Base-by-base conservation (phyloP, 768 basidiomycete species). In the Lentinula guzmanii region DNA sequence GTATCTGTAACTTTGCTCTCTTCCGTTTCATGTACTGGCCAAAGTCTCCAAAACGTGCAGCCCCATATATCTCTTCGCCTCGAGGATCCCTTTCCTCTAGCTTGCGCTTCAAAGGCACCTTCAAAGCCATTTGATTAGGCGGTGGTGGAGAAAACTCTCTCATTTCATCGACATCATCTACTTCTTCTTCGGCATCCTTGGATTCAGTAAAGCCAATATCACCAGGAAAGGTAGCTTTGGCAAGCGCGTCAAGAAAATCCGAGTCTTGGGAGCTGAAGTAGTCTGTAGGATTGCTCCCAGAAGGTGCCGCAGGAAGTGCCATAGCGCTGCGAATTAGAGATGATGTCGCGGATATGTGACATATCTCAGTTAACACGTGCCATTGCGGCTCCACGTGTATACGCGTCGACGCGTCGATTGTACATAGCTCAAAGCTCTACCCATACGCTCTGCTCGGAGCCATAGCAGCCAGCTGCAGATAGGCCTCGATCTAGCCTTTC, bases 21-120 rank as follows among this genome's bases (percentile, higher is more conserved):
- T 98, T 98, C 62, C 94, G 80, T 2, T 79, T 73, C 92, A 97
- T 93, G 69, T 97, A 98, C 68, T 95, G 87, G 0, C 90, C 91
- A 64, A 86, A 92, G 1, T 84, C 85, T 13, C 92, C 94, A 70
- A 95, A 98, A 39, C 78, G 82, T 34, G 89, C 84, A 2, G 90
- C 83, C 0, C 89, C 91, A 69, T 95, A 97, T 8, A 83, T 79
- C 24, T 79, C 76, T 9, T 77, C 74, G 55, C 79, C 75, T 13
- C 72, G 70, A 21, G 60, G 18, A 9, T 65, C 58, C 21, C 60
- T 48, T 34, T 67, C 63, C 9, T 61, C 63, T 48, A 15, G 39
- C 24, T 56, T 56, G 8, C 55, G 55, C 24, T 70, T 62, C 4
- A 60, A 33, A 55, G 53, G 63, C 28, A 59, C 58, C 43, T 61